Evolutionary conservation across 2,329 filamentous ascomycete species (phyloP), one percentile per base, ranked within the genome.

Genomic region (Achaetomium macrosporum): DNA sequence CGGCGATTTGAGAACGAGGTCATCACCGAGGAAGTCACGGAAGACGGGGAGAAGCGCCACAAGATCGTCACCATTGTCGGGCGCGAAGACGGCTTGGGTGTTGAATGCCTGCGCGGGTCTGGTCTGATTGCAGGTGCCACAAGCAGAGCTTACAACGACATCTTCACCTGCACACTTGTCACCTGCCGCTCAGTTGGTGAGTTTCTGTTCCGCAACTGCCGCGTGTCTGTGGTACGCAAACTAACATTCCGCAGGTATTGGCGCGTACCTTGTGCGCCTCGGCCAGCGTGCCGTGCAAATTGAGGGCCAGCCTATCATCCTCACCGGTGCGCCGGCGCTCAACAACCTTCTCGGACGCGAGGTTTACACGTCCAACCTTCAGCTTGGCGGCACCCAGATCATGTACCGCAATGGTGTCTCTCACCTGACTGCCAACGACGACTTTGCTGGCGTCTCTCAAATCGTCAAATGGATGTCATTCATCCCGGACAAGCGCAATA

Each of bases 331-430:
- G 45, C 89, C 90, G 60, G 93, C 93, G 55, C 87, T 99, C 70
- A 99, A 99, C 83, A 99, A 97, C 76, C 79, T 99, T 65, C 84
- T 99, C 56, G 93, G 93, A 66, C 90, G 95, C 63, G 93, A 99
- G 73, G 92, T 99, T 30, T 99, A 99, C 77, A 96, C 93, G 20
- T 97, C 93, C 56, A 99, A 99, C 81, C 75, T 99, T 67, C 93
- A 99, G 78, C 89, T 99, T 60, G 93, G 93, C 84, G 93, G 93
- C 64, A 99, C 93, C n/a, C 93, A 99, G 74, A 99, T 99, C 81
- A 99, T 99, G 93, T 97, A 99, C 83, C 91, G 89, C 76, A 99
- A 99, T 70, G 93, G 93, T 83, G 93, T 99, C 40, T 97, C 93
- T 19, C 93, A 99, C 77, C 92, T 97, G 88, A 96, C 92, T 62